phyloP scores from a whole-genome alignment of 179 eudicot species.

The Spergularia azorica region DNA sequence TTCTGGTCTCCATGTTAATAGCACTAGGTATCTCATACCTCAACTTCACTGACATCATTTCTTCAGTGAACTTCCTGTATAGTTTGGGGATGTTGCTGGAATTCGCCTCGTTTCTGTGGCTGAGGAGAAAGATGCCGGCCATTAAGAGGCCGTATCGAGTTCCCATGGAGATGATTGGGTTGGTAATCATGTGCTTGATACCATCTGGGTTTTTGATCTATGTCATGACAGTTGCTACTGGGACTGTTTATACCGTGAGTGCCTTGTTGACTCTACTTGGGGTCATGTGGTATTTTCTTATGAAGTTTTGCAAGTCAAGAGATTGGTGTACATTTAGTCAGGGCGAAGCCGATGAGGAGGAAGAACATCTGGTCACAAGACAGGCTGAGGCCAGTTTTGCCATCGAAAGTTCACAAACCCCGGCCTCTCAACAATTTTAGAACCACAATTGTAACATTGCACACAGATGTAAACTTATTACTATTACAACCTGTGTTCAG shows the following conservation, averaged over 20 bases:
- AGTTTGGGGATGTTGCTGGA: conserved; percentile 65
- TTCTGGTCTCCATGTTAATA: conserved; percentile 45
- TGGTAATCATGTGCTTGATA: conserved; percentile 63
- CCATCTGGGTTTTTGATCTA: conserved; percentile 57
- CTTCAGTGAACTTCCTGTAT: conserved; percentile 64
- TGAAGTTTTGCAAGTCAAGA: conserved; percentile 35
- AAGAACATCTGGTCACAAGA: conserved; percentile 18
- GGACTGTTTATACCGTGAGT: conserved; percentile 35
- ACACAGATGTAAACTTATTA: not conserved
- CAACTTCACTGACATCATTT: conserved; percentile 45
- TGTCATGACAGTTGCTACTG: conserved; percentile 35
- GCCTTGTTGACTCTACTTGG: conserved; percentile 33
- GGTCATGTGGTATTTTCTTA: conserved; percentile 38
- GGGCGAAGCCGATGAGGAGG: conserved; percentile 26
- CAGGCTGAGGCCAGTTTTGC: not conserved
- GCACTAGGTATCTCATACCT: conserved; percentile 46
- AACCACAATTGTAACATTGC: not conserved
- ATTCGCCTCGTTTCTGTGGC: conserved; percentile 60
- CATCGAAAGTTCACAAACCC: not conserved
- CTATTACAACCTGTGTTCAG: not conserved
- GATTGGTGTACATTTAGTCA: conserved; percentile 25
- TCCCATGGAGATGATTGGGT: conserved; percentile 45
- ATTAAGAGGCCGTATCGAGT: conserved; percentile 56
- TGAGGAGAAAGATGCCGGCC: conserved; percentile 49
- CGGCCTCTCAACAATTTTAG: not conserved